These are phyloP conservation scores for Potentilla sterilis DNA, from an alignment of 306 rosid species.

Conservation along the genomic window DNA sequence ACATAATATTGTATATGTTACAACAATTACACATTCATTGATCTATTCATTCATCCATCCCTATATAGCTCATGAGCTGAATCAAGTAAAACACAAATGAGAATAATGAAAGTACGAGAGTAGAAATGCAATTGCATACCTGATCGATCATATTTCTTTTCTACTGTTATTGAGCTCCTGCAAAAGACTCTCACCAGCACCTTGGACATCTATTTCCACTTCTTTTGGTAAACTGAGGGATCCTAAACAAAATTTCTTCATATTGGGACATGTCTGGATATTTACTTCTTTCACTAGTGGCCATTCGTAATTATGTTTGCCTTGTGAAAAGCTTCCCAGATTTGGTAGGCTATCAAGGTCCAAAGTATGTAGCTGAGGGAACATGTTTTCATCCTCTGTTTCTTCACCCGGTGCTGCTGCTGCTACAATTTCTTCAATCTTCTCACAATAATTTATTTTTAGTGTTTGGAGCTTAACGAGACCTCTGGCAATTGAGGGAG, in stretches of 20 bases:
- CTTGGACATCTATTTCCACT: neutral
- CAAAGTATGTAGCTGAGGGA: neutral
- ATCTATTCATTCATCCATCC: neutral
- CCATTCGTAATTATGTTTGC: neutral
- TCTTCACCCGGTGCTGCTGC: neutral
- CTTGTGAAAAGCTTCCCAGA: neutral
- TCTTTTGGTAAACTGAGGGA: neutral
- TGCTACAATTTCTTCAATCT: neutral
- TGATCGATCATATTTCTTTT: neutral
- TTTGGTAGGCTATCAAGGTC: neutral
- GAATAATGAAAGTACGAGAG: neutral
- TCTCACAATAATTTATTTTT: neutral
- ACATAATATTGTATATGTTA: no score
- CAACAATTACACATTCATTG: no score
- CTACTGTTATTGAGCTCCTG: neutral
- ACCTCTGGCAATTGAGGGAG: neutral
- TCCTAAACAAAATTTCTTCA: neutral
- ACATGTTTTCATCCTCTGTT: neutral
- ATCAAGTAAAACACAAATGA: neutral
- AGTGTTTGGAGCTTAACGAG: neutral
- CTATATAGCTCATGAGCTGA: neutral
- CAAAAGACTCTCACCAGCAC: neutral
- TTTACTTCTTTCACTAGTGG: neutral
- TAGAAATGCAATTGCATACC: neutral
- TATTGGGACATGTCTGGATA: rapidly evolving